phyloP scores from a whole-genome alignment of 1,284 basidiomycete genomes.

The Ganoderma meredithae region DNA sequence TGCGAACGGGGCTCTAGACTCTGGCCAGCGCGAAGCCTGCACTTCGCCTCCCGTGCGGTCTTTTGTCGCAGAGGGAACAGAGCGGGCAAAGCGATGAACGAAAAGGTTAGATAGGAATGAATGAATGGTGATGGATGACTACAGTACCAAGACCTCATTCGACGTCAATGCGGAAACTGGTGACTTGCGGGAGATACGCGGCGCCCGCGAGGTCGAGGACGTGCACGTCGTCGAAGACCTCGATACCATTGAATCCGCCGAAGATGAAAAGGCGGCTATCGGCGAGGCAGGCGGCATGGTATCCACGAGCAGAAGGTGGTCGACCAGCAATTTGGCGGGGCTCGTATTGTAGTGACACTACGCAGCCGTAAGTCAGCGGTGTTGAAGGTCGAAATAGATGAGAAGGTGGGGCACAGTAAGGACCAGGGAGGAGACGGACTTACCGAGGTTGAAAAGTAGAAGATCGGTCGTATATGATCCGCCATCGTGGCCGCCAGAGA shows the following conservation, averaged over 20 bases:
- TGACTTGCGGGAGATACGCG: slow-evolving; percentile 93
- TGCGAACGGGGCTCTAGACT: not conserved
- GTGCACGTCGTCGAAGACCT: slow-evolving; percentile 86
- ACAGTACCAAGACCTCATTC: slow-evolving; percentile 27
- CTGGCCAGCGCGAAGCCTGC: not conserved
- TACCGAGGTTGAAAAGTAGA: slow-evolving; percentile 87
- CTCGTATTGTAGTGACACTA: slow-evolving; percentile 74
- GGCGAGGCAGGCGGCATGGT: slow-evolving; percentile 82
- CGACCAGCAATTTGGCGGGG: slow-evolving; percentile 68
- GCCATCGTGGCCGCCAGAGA: slow-evolving; percentile 90
- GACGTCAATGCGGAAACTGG: slow-evolving; percentile 71
- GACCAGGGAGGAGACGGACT: slow-evolving; percentile 29
- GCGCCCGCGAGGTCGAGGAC: slow-evolving; percentile 86
- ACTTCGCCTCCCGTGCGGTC: not conserved
- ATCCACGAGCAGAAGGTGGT: slow-evolving; percentile 80
- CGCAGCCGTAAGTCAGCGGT: not conserved
- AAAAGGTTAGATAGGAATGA: not conserved
- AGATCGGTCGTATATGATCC: slow-evolving; percentile 81
- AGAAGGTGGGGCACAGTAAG: not conserved
- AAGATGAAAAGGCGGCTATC: slow-evolving; percentile 88
- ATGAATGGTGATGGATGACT: not conserved
- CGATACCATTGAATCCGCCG: slow-evolving; percentile 87
- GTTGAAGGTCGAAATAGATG: not conserved
- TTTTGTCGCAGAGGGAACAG: not conserved
- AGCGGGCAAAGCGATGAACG: not conserved